Conservation (phyloP, 371 early-diverging fungal species). For the Apophysomyces sp. region DNA sequence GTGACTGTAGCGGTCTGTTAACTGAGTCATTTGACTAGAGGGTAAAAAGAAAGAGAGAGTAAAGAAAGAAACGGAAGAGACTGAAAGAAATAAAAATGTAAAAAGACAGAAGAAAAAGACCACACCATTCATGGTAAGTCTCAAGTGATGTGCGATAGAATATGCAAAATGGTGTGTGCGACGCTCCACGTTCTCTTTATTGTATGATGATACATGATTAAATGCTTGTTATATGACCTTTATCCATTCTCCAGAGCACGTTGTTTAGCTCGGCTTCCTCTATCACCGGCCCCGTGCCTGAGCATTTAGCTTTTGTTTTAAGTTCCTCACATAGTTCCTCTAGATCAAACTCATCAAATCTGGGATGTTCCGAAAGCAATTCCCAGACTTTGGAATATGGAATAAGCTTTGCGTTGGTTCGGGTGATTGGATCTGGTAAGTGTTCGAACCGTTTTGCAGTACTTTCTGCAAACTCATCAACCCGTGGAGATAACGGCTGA, state of each 20-base stretch:
- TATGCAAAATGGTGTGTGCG: not conserved
- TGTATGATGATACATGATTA: not conserved
- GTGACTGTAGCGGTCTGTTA: not conserved
- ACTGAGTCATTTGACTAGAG: not conserved
- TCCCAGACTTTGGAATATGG: slow-evolving; percentile 55
- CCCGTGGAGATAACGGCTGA: not conserved
- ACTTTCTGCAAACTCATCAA: slow-evolving; percentile 20
- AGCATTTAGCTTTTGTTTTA: slow-evolving; percentile 56
- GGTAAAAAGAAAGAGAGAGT: not conserved
- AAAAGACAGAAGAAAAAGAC: not conserved
- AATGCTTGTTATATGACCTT: not conserved
- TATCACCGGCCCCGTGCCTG: slow-evolving; percentile 56
- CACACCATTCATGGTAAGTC: not conserved
- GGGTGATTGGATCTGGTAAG: slow-evolving; percentile 12
- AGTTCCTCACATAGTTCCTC: slow-evolving; percentile 43
- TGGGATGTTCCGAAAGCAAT: slow-evolving; percentile 50
- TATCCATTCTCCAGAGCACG: slow-evolving; percentile 2
- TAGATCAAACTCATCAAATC: slow-evolving; percentile 48
- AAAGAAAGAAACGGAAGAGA: not conserved
- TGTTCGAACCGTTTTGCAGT: slow-evolving; percentile 15
- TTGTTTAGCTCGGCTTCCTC: slow-evolving; percentile 43
- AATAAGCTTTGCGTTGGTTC: slow-evolving; percentile 16
- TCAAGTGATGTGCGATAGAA: not conserved
- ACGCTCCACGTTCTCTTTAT: not conserved
- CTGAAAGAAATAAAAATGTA: not conserved